These are phyloP conservation scores for Nitzschia inconspicua DNA, from an alignment of 108 stramenopile genomes.

Conservation along the genomic window DNA sequence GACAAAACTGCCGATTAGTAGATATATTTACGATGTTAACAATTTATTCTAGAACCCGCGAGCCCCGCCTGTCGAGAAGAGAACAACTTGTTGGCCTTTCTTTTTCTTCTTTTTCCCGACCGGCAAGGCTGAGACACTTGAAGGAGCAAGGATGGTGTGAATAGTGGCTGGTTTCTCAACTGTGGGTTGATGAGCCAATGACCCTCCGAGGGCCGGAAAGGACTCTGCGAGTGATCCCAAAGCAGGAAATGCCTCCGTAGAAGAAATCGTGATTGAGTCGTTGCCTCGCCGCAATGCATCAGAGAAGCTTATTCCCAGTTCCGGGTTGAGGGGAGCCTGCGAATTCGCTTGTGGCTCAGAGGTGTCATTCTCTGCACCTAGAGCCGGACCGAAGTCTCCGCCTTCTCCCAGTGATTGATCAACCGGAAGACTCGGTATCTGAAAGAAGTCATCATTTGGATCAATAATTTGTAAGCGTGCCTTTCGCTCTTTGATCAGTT, in stretches of 20 bases:
- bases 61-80: slow-evolving; percentile 39
- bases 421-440: background rate
- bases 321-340: background rate
- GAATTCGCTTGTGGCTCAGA: background rate
- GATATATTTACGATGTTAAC: too few relatives aligned
- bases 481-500: slow-evolving; percentile 46
- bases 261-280: background rate
- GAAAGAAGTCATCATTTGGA: slow-evolving; percentile 69
- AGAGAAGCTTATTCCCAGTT: slow-evolving; percentile 3
- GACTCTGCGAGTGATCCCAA: too few relatives aligned
- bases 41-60: slow-evolving; percentile 13
- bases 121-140: background rate
- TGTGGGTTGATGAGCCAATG: background rate
- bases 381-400: slow-evolving; percentile 1
- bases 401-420: background rate
- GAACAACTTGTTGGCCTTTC: slow-evolving; percentile 29
- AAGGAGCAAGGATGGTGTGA: background rate
- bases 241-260: slow-evolving; percentile 12
- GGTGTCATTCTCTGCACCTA: background rate
- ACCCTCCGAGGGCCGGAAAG: too few relatives aligned
- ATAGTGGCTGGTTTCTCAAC: background rate
- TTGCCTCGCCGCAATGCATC: slow-evolving; percentile 5
- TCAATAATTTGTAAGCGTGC: slow-evolving; percentile 48
- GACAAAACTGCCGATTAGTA: too few relatives aligned
- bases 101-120: slow-evolving; percentile 13